Evolutionary conservation across 2,329 filamentous ascomycete genomes (phyloP), one percentile per base, ranked within the genome.

Genomic region (Orbilia brochopaga): DNA sequence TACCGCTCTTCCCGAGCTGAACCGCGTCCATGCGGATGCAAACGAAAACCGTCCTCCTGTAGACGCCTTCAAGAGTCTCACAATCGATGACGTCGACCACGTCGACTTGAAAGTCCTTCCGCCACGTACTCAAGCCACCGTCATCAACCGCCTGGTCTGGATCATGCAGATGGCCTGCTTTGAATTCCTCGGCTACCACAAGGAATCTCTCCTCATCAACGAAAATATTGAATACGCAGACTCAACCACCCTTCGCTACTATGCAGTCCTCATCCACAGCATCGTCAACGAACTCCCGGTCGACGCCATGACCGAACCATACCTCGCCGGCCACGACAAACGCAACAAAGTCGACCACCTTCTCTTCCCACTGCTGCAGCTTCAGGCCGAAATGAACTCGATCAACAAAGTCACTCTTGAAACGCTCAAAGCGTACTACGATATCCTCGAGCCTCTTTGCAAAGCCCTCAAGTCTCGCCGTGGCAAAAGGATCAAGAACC

Each of bases 121-220:
- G 24, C 30, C 21, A 11, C 2, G 6, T 19, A 61, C 58, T 11
- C 58, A 61, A 30, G 21, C 48, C 15, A 35, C 30, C 19, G 8
- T 61, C 2, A 37, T 61, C 21, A 51, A 37, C 10, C 46, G 58
- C 4, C 21, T 61, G 4, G 58, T 42, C 15, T 61, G 58, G 58
- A 53, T 61, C 30, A 61, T 61, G 58, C 58, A 61, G 21, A 61
- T 61, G 48, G 30, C 48, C 15, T 61, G 58, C 13, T 61, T 27
- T 17, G 58, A 61, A 32, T 61, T 61, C 58, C 23, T 61, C 30
- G 37, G 30, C 21, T 32, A 23, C 13, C 17, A 61, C 15, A 32
- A 50, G 11, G 32, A 35, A n/a, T 30, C 35, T 4, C 58, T 52
- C 17, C 58, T 61, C 48, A 23, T 40, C 21, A 8, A 50, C 23